Conservation (phyloP, 176 grass and related monocot species). For the Avena atlantica region DNA sequence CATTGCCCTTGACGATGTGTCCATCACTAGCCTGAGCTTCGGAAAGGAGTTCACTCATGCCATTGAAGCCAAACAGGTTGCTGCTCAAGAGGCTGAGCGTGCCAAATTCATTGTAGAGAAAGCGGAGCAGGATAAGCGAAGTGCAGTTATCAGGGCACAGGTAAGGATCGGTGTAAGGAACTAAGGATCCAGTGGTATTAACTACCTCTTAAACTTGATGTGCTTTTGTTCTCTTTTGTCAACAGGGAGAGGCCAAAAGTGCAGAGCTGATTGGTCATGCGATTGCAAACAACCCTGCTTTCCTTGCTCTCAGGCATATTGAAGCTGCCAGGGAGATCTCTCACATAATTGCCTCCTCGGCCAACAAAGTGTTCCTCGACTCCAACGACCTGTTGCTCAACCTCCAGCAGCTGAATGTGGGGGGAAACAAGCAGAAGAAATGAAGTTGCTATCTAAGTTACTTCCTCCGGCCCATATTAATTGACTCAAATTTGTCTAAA, state of each 20-base stretch:
- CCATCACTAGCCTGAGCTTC: constrained; percentile 87
- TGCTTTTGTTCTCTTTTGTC: not conserved
- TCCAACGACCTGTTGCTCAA: constrained; percentile 79
- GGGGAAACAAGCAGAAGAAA: constrained; percentile 51
- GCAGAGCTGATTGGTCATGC: constrained; percentile 86
- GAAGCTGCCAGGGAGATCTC: constrained; percentile 85
- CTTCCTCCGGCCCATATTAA: no score
- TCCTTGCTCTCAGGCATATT: constrained; percentile 76
- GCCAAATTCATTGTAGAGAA: constrained; percentile 96
- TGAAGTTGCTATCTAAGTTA: constrained; percentile 15
- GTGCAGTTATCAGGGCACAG: constrained; percentile 87
- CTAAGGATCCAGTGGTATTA: not conserved
- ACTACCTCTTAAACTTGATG: not conserved
- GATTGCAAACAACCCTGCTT: constrained; percentile 80
- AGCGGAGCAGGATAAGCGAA: constrained; percentile 90
- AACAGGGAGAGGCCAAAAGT: constrained; percentile 85
- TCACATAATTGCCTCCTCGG: constrained; percentile 68
- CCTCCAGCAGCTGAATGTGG: constrained; percentile 58
- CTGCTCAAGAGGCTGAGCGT: constrained; percentile 84
- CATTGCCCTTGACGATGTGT: constrained; percentile 84
- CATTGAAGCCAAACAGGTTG: constrained; percentile 89
- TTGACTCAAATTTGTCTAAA: no score
- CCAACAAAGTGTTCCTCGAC: constrained; percentile 88
- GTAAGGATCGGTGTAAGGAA: constrained; percentile 42
- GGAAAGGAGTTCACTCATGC: constrained; percentile 94